Base-by-base conservation (phyloP, 2,329 filamentous ascomycete species). In the Byssochlamys sp. region DNA sequence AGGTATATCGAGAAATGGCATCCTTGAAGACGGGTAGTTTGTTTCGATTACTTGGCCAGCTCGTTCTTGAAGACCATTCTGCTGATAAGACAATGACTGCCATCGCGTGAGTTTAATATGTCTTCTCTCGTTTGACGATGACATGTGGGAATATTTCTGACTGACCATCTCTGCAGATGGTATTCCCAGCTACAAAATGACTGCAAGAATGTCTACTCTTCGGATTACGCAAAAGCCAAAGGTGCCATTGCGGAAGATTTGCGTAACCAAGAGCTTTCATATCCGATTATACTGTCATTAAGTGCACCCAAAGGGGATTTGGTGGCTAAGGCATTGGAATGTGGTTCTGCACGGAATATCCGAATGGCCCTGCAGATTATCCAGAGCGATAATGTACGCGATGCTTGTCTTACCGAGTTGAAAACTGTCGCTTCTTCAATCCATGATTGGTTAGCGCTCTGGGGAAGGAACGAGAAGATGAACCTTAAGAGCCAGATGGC, bases 391-490 rank as follows among this genome's bases (percentile, higher is more conserved):
- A 24, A 48, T 5, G 61, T 63, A 11, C 58, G 59, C 2, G 52
- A 58, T 33, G 35, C 54, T 7, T 65, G 63, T 35, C 58, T 60
- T 24, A 26, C 49, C 2, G 63, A 65, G 50, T 48, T 65, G 11
- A 59, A 62, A 26, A 48, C 27, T 4, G 59, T 60, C 9, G 54
- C 56, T 19, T 26, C 55, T 2, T 57, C 60, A 3, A 54, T 65
- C 6, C 52, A 63, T 50, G 60, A 63, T 11, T 65, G 61, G 60
- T 64, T 57, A 64, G 67, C 52, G 57, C 66, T 59, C 62, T 70
- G 61, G 71, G 65, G 58, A 10, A 55, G 61, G 25, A 59, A 63
- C 2, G 63, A 66, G 48, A 65, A 63, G 19, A 59, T 66, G 58
- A 61, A 65, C 29, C 51, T 53, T 35, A 65, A 25, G n/a, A 45